Conservation (phyloP, 176 grass and related monocot genomes). For the Triticum dicoccoides region DNA sequence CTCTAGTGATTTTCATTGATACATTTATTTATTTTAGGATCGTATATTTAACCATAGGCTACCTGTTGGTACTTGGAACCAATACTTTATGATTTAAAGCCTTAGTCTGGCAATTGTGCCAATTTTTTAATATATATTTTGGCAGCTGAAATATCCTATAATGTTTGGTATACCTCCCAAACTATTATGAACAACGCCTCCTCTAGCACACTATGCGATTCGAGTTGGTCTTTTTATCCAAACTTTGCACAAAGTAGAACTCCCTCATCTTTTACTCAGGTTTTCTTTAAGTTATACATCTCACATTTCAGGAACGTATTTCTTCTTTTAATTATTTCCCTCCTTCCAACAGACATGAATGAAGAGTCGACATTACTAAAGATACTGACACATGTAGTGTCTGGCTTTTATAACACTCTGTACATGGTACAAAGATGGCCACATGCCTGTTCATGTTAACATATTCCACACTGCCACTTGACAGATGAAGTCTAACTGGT, state of each 20-base stretch:
- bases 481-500: not conserved
- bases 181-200: not conserved
- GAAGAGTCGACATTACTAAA: not conserved
- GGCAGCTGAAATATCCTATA: not conserved
- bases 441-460: conserved; percentile 10
- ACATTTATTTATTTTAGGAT: not conserved
- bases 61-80: not conserved
- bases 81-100: not conserved
- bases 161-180: not conserved
- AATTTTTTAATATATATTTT: not conserved
- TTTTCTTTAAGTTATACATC: not conserved
- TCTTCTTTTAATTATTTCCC: not conserved
- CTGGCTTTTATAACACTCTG: not conserved
- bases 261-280: not conserved
- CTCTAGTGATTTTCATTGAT: not conserved
- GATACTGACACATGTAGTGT: not conserved
- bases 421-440: not conserved
- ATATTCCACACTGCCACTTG: not conserved
- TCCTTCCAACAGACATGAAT: not conserved
- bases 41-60: not conserved
- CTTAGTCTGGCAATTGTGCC: not conserved
- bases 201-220: not conserved
- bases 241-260: not conserved
- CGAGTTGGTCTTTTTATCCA: not conserved
- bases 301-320: not conserved